phyloP scores from a whole-genome alignment of 495 filamentous ascomycete species.

The Penicillium daleae region DNA sequence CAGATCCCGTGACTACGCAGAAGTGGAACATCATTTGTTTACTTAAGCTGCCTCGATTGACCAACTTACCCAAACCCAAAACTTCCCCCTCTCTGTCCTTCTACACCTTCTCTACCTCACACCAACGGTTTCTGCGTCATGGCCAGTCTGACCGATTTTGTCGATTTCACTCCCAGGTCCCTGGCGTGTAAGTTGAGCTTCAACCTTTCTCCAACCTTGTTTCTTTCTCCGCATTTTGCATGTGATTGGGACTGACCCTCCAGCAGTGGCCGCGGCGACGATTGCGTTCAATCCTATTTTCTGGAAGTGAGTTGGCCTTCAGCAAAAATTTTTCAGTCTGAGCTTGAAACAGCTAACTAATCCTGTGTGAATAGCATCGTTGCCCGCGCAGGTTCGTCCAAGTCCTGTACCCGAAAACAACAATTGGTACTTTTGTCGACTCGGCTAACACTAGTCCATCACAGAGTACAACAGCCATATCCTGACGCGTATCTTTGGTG shows the following conservation, averaged over 20 bases:
- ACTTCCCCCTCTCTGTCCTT: slow-evolving; percentile 17
- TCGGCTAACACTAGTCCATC: slow-evolving; percentile 21
- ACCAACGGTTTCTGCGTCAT: slow-evolving; percentile 27
- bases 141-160: slow-evolving; percentile 43
- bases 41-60: slow-evolving; percentile 31
- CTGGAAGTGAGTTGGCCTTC: slow-evolving; percentile 54
- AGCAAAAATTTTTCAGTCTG: neutral
- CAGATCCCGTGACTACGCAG: slow-evolving; percentile 27
- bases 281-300: slow-evolving; percentile 61
- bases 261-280: slow-evolving; percentile 49
- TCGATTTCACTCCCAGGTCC: slow-evolving; percentile 51
- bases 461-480: slow-evolving; percentile 89
- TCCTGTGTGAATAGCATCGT: slow-evolving; percentile 39
- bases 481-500: slow-evolving; percentile 86
- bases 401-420: slow-evolving; percentile 9
- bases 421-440: slow-evolving; percentile 6
- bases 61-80: slow-evolving; percentile 11
- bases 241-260: slow-evolving; percentile 40
- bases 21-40: slow-evolving; percentile 36
- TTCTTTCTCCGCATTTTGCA: slow-evolving; percentile 32
- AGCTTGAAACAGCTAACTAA: neutral
- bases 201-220: slow-evolving; percentile 4
- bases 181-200: slow-evolving; percentile 44
- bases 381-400: slow-evolving; percentile 49
- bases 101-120: slow-evolving; percentile 8